Evolutionary conservation across 352 stramenopile species (phyloP).

Genomic region (Phytophthora sansomeana): DNA sequence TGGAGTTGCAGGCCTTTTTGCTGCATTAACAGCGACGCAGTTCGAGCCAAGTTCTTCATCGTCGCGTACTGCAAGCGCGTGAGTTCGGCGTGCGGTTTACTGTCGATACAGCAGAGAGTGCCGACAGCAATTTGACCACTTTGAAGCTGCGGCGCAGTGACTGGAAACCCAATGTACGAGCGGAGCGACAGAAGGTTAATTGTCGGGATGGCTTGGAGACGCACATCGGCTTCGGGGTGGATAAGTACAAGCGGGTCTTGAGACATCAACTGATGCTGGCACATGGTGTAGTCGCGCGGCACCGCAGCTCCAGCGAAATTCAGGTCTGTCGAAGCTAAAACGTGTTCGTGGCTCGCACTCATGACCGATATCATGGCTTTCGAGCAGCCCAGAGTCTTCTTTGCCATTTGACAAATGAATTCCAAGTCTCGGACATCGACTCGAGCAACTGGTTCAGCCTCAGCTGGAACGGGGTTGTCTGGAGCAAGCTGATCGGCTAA

Average conservation of each 20-base stretch:
- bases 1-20: slow-evolving; percentile 11
- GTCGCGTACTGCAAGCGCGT: slow-evolving; percentile 57
- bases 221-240: slow-evolving; percentile 65
- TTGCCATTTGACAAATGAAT: slow-evolving; percentile 55
- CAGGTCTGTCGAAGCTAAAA: slow-evolving; percentile 48
- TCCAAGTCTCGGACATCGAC: slow-evolving; percentile 51
- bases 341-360: slow-evolving; percentile 43
- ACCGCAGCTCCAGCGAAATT: slow-evolving; percentile 36
- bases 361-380: slow-evolving; percentile 60
- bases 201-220: slow-evolving; percentile 43
- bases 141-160: slow-evolving; percentile 29
- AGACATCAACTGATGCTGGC: slow-evolving; percentile 65
- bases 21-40: slow-evolving; percentile 46
- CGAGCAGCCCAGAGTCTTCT: slow-evolving; percentile 47
- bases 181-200: slow-evolving; percentile 45
- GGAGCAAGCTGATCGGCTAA: slow-evolving; percentile 21
- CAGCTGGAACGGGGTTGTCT: slow-evolving; percentile 8
- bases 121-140: slow-evolving; percentile 50
- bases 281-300: slow-evolving; percentile 57
- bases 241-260: slow-evolving; percentile 53
- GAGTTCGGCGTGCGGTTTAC: slow-evolving; percentile 46
- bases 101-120: slow-evolving; percentile 60
- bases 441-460: slow-evolving; percentile 22
- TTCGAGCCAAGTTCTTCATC: slow-evolving; percentile 48
- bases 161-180: slow-evolving; percentile 69